These are phyloP conservation scores for Phytomonas serpens DNA, from an alignment of 208 protist species.

Conservation along the genomic window DNA sequence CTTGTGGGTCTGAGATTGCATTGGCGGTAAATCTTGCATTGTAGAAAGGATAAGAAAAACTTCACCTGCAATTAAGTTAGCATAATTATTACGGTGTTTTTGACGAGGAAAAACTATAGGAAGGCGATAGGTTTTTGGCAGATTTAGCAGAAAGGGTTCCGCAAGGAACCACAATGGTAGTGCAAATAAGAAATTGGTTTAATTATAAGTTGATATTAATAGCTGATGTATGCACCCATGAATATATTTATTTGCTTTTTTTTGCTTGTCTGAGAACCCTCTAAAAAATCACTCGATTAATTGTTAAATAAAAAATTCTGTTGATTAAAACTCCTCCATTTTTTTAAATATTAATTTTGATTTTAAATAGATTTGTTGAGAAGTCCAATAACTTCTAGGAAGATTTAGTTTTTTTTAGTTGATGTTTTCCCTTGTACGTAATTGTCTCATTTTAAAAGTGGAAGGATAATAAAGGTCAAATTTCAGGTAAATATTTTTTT, in stretches of 20 bases:
- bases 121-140: neutral
- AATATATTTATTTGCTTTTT: constrained; percentile 2
- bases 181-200: neutral
- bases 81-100: neutral
- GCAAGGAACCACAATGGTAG: neutral
- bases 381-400: neutral
- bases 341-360: neutral
- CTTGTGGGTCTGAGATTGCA: constrained; percentile 23
- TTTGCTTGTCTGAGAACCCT: neutral
- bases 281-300: constrained; percentile 4
- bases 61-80: neutral
- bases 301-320: neutral
- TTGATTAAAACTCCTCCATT: neutral
- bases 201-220: neutral
- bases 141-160: neutral
- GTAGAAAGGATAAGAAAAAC: neutral
- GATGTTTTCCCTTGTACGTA: neutral
- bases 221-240: neutral
- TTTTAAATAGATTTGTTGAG: neutral
- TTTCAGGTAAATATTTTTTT: neutral
- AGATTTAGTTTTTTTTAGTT: neutral
- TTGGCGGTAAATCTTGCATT: constrained; percentile 14
- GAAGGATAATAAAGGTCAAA: neutral
- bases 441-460: neutral
- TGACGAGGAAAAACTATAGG: neutral